Percentiles rank a stretch among this genome's conserved stretches.
These are phyloP conservation scores for Paracamarosporium sp. DNA, from an alignment of 2,329 filamentous ascomycete species.

Conservation along the genomic window DNA sequence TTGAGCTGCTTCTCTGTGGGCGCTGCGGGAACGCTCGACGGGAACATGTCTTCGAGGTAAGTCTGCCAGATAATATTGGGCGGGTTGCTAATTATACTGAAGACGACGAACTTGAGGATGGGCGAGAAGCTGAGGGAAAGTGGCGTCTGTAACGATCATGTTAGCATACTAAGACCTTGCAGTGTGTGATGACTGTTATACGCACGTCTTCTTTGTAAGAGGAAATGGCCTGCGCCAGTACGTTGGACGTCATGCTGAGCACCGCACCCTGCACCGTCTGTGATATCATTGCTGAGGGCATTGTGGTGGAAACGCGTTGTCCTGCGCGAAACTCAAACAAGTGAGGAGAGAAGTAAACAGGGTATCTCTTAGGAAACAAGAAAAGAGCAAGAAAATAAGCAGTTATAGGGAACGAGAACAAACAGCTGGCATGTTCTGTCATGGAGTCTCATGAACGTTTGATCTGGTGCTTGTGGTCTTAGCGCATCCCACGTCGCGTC, in stretches of 20 bases:
- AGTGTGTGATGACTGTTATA: conserved; percentile 18
- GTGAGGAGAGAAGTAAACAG: not conserved
- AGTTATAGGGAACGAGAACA: not conserved
- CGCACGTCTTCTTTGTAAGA: conserved; percentile 66
- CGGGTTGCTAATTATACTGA: conserved; percentile 74
- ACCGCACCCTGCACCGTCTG: conserved; percentile 66
- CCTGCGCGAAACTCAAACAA: not conserved
- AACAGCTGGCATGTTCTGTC: conserved; percentile 3
- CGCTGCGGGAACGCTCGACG: conserved; percentile 58
- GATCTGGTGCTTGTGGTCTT: conserved; percentile 10
- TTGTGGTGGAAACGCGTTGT: conserved; percentile 15
- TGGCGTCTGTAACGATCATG: conserved; percentile 54
- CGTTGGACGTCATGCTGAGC: conserved; percentile 71
- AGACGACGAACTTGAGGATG: conserved; percentile 79
- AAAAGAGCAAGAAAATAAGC: not conserved
- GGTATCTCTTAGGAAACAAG: not conserved
- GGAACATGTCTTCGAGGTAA: conserved; percentile 76
- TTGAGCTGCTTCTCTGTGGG: conserved; percentile 35
- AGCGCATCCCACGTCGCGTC: conserved; percentile 7
- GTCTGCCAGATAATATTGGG: conserved; percentile 89
- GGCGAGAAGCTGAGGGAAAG: conserved; percentile 70
- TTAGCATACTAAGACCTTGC: conserved; percentile 9
- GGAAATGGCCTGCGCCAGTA: conserved; percentile 74
- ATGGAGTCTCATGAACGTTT: conserved; percentile 21
- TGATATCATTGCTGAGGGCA: conserved; percentile 40